Percentiles rank a stretch among this genome's conserved stretches.
These are phyloP conservation scores for Penicillium hordei DNA, from an alignment of 2,329 filamentous ascomycete species.

Conservation along the genomic window DNA sequence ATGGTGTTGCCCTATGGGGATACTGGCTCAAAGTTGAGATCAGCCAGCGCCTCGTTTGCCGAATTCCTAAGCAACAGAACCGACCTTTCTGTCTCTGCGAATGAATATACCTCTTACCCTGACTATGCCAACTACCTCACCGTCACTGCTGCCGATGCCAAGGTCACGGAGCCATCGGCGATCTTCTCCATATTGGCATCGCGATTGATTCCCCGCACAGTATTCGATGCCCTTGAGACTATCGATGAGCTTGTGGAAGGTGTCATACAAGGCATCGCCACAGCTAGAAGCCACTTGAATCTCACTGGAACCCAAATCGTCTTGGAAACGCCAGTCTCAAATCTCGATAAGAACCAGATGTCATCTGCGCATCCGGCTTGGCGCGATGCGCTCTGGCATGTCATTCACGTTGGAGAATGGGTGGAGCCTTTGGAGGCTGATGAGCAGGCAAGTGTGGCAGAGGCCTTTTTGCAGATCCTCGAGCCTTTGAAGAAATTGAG, in stretches of 20 bases:
- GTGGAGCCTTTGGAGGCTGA: neutral
- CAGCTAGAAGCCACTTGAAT: neutral
- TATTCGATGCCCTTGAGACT: neutral
- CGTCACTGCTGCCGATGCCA: slow-evolving; percentile 6
- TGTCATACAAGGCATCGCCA: slow-evolving; percentile 3
- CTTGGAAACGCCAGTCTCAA: slow-evolving; percentile 6
- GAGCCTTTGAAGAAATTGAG: slow-evolving; percentile 21
- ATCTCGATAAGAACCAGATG: slow-evolving; percentile 1
- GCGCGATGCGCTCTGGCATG: slow-evolving; percentile 12
- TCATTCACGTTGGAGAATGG: slow-evolving; percentile 8
- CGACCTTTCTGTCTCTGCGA: slow-evolving; percentile 1
- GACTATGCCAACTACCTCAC: slow-evolving; percentile 6
- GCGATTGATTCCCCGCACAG: slow-evolving; percentile 8
- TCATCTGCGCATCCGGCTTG: slow-evolving; percentile 6
- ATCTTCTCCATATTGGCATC: slow-evolving; percentile 9
- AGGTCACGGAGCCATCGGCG: slow-evolving; percentile 6
- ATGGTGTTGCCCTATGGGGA: slow-evolving; percentile 9
- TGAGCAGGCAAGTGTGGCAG: neutral
- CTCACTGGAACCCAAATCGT: slow-evolving; percentile 7
- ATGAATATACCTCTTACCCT: slow-evolving; percentile 5
- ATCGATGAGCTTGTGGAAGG: slow-evolving; percentile 1
- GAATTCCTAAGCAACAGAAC: neutral
- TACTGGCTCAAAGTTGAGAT: slow-evolving; percentile 2
- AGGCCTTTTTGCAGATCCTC: slow-evolving; percentile 5
- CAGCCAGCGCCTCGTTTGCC: slow-evolving; percentile 1